A percentile compares a stretch with the other conserved stretches of the same genome.
Conservation (phyloP, 768 basidiomycete species). For the Porpolomopsis calyptriformis region DNA sequence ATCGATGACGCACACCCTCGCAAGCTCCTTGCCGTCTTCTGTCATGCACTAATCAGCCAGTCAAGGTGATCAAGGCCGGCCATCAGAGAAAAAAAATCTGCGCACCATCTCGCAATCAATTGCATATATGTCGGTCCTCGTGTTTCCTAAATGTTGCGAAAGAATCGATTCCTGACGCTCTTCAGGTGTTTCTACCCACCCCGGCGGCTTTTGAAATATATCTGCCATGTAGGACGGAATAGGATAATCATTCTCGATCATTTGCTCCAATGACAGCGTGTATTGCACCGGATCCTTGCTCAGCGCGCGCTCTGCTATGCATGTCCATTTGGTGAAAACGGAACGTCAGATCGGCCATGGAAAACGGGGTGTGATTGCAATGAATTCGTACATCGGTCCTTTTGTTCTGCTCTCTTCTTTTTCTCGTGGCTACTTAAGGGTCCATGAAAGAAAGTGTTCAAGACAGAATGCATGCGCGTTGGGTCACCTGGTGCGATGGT, state of each 20-base stretch:
- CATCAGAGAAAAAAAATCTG: not conserved
- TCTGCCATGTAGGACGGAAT: constrained; percentile 78
- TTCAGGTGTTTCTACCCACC: constrained; percentile 79
- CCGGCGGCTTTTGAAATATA: constrained; percentile 48
- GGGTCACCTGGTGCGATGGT: constrained; percentile 88
- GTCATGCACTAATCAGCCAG: constrained; percentile 58
- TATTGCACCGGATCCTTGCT: constrained; percentile 61
- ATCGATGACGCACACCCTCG: constrained; percentile 78
- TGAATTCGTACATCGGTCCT: constrained; percentile 26
- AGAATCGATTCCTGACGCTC: constrained; percentile 22
- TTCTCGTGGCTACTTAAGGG: constrained; percentile 77
- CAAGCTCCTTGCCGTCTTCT: constrained; percentile 81
- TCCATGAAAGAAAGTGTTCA: constrained; percentile 71
- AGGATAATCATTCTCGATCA: constrained; percentile 92
- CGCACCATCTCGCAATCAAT: constrained; percentile 97
- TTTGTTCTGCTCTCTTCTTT: constrained; percentile 44
- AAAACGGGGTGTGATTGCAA: not conserved
- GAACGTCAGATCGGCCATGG: constrained; percentile 4
- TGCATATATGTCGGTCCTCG: constrained; percentile 53
- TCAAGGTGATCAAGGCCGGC: constrained; percentile 2
- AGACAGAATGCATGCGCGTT: constrained; percentile 74
- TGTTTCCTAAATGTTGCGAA: constrained; percentile 17
- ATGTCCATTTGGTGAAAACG: not conserved
- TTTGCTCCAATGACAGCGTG: constrained; percentile 68
- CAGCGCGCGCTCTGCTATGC: constrained; percentile 47